Conservation (phyloP, 208 protist genomes). For the Zelonia costaricensis region DNA sequence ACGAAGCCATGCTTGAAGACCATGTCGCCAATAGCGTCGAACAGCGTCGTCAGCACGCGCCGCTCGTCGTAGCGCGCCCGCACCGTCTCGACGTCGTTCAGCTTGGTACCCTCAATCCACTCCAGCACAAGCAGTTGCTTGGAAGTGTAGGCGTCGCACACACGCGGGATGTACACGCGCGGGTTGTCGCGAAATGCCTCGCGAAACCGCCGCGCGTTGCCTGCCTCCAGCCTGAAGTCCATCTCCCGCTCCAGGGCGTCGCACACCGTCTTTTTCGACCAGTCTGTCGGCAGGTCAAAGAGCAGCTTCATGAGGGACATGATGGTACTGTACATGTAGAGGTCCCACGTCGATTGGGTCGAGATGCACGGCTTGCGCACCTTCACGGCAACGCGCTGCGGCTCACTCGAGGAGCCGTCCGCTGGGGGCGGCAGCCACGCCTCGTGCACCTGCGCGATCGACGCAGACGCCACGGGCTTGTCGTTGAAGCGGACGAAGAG, state of each 20-base stretch:
- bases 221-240: slow-evolving; percentile 84
- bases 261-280: slow-evolving; percentile 64
- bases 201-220: slow-evolving; percentile 59
- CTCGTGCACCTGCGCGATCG: slow-evolving; percentile 94
- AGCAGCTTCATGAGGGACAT: slow-evolving; percentile 54
- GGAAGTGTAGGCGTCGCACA: slow-evolving; percentile 61
- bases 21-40: slow-evolving; percentile 90
- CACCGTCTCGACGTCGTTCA: slow-evolving; percentile 69
- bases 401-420: slow-evolving; percentile 18
- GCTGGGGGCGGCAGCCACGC: slow-evolving; percentile 46
- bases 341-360: slow-evolving; percentile 83
- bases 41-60: slow-evolving; percentile 61
- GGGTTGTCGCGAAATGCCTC: slow-evolving; percentile 35
- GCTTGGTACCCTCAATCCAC: slow-evolving; percentile 89
- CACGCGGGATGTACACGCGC: slow-evolving; percentile 65
- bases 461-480: slow-evolving; percentile 92
- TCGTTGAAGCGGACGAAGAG: slow-evolving; percentile 90
- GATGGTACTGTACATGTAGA: slow-evolving; percentile 74
- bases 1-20: slow-evolving; percentile 96
- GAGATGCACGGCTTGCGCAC: slow-evolving; percentile 89
- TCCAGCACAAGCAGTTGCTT: slow-evolving; percentile 90
- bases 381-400: slow-evolving; percentile 92
- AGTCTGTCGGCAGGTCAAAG: slow-evolving; percentile 79
- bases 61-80: slow-evolving; percentile 45
- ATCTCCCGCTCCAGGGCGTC: slow-evolving; percentile 80